Evolutionary conservation across 2,329 filamentous ascomycete genomes (phyloP).

Genomic region (Fusarium beomiforme): DNA sequence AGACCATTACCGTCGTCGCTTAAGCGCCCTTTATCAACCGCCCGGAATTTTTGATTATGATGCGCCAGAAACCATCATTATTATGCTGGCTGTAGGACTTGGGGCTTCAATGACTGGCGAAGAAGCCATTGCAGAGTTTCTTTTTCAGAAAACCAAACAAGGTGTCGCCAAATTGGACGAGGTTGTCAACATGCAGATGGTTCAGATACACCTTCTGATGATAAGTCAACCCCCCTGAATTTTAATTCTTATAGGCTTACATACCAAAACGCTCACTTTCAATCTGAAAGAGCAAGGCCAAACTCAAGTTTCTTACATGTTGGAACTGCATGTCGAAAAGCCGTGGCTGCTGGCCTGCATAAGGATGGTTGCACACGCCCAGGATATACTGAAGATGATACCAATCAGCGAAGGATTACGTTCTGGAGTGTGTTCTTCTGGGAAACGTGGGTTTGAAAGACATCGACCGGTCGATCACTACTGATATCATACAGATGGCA

Average conservation of each 20-base stretch:
- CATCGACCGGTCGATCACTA: background rate
- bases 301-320: constrained; percentile 55
- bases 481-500: constrained; percentile 49
- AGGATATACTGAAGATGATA: constrained; percentile 46
- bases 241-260: constrained; percentile 5
- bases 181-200: constrained; percentile 55
- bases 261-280: constrained; percentile 51
- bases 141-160: constrained; percentile 55
- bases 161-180: constrained; percentile 52
- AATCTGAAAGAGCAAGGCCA: constrained; percentile 55
- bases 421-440: constrained; percentile 53
- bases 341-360: constrained; percentile 55
- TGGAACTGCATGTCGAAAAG: constrained; percentile 54
- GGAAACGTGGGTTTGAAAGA: constrained; percentile 48
- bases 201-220: constrained; percentile 56
- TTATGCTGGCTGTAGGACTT: constrained; percentile 51
- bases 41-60: constrained; percentile 47
- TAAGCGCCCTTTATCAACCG: constrained; percentile 49
- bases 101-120: constrained; percentile 52
- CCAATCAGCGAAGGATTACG: constrained; percentile 49
- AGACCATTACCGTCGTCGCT: constrained; percentile 46
- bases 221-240: constrained; percentile 47
- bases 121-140: constrained; percentile 51
- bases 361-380: constrained; percentile 50
- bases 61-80: constrained; percentile 48